Base-by-base conservation (phyloP, 2,329 filamentous ascomycete genomes). In the Metarhizium guizhouense region DNA sequence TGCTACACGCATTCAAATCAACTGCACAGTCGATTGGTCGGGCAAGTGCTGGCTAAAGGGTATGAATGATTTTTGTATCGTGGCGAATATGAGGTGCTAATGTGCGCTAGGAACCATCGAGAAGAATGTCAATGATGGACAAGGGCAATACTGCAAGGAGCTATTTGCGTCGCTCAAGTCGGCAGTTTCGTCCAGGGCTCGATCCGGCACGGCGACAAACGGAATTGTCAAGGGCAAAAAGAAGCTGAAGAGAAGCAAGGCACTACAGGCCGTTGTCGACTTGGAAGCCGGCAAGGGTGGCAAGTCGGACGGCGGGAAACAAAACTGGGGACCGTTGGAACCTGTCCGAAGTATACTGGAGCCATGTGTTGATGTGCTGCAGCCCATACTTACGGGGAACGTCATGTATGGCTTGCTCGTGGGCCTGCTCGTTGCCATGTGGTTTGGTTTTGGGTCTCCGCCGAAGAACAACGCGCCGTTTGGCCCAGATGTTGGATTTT, bases 31-130 rank as follows among this genome's bases (percentile, higher is more conserved):
- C 47, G 95, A 99, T 67, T 99, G 95, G 95, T 86, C 87, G 3
- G 92, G 92, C 63, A 99, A 97, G 78, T 96, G 92, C 75, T 99
- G 94, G 94, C 75, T 99, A 49, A 96, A 94, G 76, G 90, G 92
- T 95, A 76, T 25, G 25, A 25, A 25, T 25, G 68, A 77, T 49
- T 43, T 11, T 43, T 20, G 48, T n/a, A 14, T 29, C 25, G 16
- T 40, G 38, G 38, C 43, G 11, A 34, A 10, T 8, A 30, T 32
- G 18, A 11, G 29, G 51, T 57, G 52, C 70, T 76, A 60, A 77
- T 57, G 38, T 20, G 14, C 29, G 52, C 47, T 61, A 96, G 91
- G 88, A 59, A 89, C 94, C 2, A 99, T 99, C 63, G 94, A 99
- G 69, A 96, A 96, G 70, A 93, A 90, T 57, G 90, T 92, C 47